Conservation (phyloP, 345 rosid genomes). For the Fremontodendron californicum region DNA sequence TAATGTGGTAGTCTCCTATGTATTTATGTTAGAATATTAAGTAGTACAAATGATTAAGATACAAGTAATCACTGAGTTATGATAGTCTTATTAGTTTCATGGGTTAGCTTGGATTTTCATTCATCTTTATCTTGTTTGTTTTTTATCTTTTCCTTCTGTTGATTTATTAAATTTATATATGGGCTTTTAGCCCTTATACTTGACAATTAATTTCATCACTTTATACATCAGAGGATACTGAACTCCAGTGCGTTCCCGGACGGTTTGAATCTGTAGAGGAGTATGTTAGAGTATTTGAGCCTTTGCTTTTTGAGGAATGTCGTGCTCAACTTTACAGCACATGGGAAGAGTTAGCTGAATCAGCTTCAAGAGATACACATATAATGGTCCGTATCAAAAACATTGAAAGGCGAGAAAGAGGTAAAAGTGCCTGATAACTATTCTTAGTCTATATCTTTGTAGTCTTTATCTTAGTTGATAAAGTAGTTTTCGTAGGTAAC, state of each 20-base stretch:
- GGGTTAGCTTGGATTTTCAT: not conserved
- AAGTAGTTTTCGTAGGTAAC: not conserved
- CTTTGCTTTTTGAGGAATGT: constrained; percentile 97
- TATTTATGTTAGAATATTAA: too few species aligned
- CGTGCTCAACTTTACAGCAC: constrained; percentile 95
- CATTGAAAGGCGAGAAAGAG: constrained; percentile 95
- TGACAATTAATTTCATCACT: constrained; percentile 19
- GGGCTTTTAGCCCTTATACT: not conserved
- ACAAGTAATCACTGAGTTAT: too few species aligned
- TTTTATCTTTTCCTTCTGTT: not conserved
- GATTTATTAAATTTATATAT: not conserved
- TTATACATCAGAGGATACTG: constrained; percentile 64
- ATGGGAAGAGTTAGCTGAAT: constrained; percentile 88
- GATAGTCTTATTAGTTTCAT: not conserved
- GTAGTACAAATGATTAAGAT: too few species aligned
- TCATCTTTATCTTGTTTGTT: not conserved
- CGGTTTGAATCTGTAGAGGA: constrained; percentile 87
- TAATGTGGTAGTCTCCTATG: too few species aligned
- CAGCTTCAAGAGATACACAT: constrained; percentile 54
- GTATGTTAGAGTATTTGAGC: constrained; percentile 92
- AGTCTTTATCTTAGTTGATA: not conserved
- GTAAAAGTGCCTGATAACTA: constrained; percentile 32
- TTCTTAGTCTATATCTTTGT: not conserved
- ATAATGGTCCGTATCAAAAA: constrained; percentile 72
- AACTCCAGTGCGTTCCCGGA: constrained; percentile 87